A percentile compares a stretch with the other conserved stretches of the same genome.
Evolutionary conservation across 2,329 filamentous ascomycete species (phyloP).

Genomic region (Botrytis fragariae): DNA sequence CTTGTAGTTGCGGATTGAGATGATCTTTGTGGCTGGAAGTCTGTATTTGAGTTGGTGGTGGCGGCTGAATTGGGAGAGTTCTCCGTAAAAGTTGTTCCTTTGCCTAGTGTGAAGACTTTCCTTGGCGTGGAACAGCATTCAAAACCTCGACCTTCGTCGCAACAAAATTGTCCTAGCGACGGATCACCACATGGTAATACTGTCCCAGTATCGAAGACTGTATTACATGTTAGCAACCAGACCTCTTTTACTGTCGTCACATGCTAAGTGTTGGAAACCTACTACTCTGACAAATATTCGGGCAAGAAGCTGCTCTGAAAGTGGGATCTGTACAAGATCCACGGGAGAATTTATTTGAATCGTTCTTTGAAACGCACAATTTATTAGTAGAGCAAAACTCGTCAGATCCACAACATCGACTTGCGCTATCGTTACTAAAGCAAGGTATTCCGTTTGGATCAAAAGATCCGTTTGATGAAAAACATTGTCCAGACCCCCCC

Average conservation of each 20-base stretch:
- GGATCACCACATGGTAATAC: slow-evolving; percentile 24
- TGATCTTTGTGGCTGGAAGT: background rate
- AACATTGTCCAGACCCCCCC: slow-evolving; percentile 16
- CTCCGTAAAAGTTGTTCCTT: background rate
- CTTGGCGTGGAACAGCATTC: slow-evolving; percentile 21
- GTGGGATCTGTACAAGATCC: slow-evolving; percentile 24
- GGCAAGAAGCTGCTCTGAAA: slow-evolving; percentile 23
- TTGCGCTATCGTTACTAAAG: slow-evolving; percentile 20
- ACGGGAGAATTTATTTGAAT: slow-evolving; percentile 18
- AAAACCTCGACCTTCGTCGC: slow-evolving; percentile 25
- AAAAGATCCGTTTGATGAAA: slow-evolving; percentile 21
- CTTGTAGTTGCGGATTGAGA: background rate
- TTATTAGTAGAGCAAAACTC: slow-evolving; percentile 27
- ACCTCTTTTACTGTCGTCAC: background rate
- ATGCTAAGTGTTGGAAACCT: slow-evolving; percentile 1
- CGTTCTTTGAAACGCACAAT: slow-evolving; percentile 24
- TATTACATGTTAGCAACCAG: background rate
- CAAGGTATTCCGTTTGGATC: slow-evolving; percentile 24
- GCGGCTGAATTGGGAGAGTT: background rate
- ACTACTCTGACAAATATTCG: slow-evolving; percentile 26
- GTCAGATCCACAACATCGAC: slow-evolving; percentile 24
- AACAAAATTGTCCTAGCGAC: slow-evolving; percentile 24
- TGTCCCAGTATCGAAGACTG: slow-evolving; percentile 20
- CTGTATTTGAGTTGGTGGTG: background rate
- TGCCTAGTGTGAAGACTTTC: slow-evolving; percentile 23